Evolutionary conservation across 371 early-diverging fungal genomes (phyloP), one percentile per base, ranked within the genome.

Genomic region (Saksenaea oblongispora): DNA sequence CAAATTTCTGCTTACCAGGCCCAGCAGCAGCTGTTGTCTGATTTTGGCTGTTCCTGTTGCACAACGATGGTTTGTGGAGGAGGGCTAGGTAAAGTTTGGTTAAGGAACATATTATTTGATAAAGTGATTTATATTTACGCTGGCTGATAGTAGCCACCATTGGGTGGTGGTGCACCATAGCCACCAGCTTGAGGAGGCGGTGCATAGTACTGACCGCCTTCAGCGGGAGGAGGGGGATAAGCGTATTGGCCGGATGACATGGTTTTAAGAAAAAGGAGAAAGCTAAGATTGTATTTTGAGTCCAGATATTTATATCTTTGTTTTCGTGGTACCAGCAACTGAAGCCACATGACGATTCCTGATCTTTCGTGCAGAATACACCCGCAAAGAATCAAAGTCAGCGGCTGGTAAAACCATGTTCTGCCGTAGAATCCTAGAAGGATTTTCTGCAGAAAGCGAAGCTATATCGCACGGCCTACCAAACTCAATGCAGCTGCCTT

Each of bases 171-270:
- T 11, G 51, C 22, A 47, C 51, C 51, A 11, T 47, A 47, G 11
- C 51, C 51, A 47, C 51, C 51, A 22, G 51, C 51, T 47, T 47
- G 51, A 22, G 51, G 51, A 22, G 51, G 51, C n/a, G 51, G 51
- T 47, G 51, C 51, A 22, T 47, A 47, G 22, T 47, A 47, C 22
- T 47, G 51, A 47, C 51, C 51, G 11, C 51, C 51, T 22, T 47
- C 51, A 22, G 51, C 51, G 10, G 51, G 51, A 47, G 51, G 51
- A 47, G 51, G 51, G 4, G 51, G 51, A 17, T 47, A 47, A 8
- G 51, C 51, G 51, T 47, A 47, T 47, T 47, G 51, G 11, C 51
- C 51, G 51, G 51, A 47, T 22, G 51, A 47, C 51, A 47, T 47
- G 27, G 17, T 47, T 11, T 39, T 39, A 8, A 22, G 51, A 47